Evolutionary conservation across 2,329 filamentous ascomycete species (phyloP).

Genomic region (Trichothecium sympodiale): DNA sequence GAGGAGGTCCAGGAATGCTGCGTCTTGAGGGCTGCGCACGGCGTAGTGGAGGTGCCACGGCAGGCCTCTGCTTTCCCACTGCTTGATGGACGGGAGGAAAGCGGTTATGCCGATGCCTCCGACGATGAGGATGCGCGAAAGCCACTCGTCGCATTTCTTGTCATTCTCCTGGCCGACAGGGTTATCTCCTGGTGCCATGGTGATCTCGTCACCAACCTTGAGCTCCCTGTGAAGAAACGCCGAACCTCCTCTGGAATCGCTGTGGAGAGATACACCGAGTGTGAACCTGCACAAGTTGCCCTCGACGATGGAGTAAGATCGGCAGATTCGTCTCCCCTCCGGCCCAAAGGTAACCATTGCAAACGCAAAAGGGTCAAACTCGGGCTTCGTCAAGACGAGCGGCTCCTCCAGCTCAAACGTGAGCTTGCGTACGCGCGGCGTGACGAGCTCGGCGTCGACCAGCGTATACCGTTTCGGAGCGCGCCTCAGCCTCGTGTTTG

Average conservation of each 20-base stretch:
- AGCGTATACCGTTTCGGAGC: background rate
- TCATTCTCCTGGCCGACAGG: background rate
- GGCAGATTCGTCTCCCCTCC: background rate
- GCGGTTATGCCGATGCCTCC: conserved; percentile 1
- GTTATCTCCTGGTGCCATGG: conserved; percentile 1
- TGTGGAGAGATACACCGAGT: conserved; percentile 1
- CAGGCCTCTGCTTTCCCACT: background rate
- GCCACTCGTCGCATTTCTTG: conserved; percentile 1
- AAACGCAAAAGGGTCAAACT: background rate
- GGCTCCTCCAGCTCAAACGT: background rate
- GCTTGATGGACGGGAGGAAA: background rate
- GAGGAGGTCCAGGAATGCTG: background rate
- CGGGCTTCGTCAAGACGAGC: background rate
- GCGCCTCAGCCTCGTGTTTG: background rate
- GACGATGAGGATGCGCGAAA: background rate
- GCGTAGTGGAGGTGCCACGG: conserved; percentile 1
- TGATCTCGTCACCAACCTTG: conserved; percentile 1
- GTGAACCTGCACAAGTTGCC: background rate
- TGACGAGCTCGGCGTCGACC: background rate
- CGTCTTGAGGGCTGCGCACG: background rate
- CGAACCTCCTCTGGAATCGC: background rate
- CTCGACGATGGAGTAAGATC: conserved; percentile 1
- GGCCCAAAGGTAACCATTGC: conserved; percentile 1
- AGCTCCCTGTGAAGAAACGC: background rate
- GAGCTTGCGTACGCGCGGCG: background rate